Evolutionary conservation across 2,329 filamentous ascomycete species (phyloP), one percentile per base, ranked within the genome.

Genomic region (Basipetospora chlamydospora): DNA sequence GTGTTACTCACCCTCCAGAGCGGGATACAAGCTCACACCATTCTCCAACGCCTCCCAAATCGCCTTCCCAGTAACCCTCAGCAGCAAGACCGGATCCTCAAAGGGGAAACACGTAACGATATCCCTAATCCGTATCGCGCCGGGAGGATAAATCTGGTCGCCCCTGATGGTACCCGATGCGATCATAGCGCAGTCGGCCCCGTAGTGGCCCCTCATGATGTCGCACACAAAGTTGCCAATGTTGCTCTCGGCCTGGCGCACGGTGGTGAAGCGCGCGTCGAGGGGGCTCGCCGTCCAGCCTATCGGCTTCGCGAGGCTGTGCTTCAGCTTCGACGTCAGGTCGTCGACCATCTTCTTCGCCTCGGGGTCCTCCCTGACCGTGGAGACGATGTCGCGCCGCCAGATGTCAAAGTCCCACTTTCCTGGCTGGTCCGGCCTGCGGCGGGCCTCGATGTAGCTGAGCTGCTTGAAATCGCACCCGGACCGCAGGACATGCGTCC

Each of bases 381-480:
- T 65, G 3, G 76, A 76, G 4, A 80, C 70, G 25, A 90, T 61
- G 45, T 94, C 84, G 22, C 81, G 68, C 17, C 84, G 70, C 44
- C 67, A 66, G 42, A 94, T 88, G 42, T 78, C 73, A 46, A 92
- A 78, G 44, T 88, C 73, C 85, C 85, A 94, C 13, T 68, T 67
- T 12, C 48, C 50, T 12, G 51, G 43, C 13, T 50, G 47, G 49
- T 61, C 47, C 5, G 30, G 18, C n/a, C 38, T 26, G 1, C 52
- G 39, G 46, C 82, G 72, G 2, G 74, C 80, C 54, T 93, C 83
- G 36, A 95, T 70, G 50, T 93, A 93, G 51, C 82, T 90, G 23
- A 94, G 63, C 52, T 95, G 82, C 58, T 90, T 92, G 59, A 94
- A 95, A 54, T 95, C 87, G 13, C 78, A 84, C 1, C 87, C 86